Evolutionary conservation across 2,329 filamentous ascomycete genomes (phyloP).

Genomic region (Fusarium circinatum): DNA sequence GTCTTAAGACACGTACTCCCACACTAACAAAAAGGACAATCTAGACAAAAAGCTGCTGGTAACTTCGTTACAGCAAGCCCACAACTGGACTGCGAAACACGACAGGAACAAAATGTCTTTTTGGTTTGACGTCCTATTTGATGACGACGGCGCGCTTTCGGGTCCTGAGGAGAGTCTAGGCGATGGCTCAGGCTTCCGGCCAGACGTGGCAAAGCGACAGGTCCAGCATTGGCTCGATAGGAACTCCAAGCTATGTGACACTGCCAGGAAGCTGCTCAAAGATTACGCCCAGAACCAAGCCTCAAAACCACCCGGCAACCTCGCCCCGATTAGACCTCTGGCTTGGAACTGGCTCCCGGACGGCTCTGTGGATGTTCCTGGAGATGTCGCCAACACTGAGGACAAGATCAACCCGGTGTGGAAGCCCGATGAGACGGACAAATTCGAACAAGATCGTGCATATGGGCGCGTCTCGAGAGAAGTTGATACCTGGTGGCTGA

Average conservation of each 20-base stretch:
- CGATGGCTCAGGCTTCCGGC: constrained; percentile 64
- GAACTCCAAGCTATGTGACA: constrained; percentile 67
- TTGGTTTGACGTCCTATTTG: constrained; percentile 73
- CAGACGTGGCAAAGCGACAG: constrained; percentile 68
- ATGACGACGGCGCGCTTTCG: constrained; percentile 61
- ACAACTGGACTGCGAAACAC: constrained; percentile 76
- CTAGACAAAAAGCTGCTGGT: constrained; percentile 74
- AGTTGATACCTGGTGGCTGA: constrained; percentile 73
- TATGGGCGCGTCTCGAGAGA: constrained; percentile 72
- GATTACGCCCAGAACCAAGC: constrained; percentile 64
- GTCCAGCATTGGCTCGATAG: constrained; percentile 71
- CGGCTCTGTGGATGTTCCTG: constrained; percentile 44
- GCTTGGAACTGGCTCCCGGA: constrained; percentile 67
- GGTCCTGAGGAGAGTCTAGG: constrained; percentile 63
- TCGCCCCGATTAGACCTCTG: constrained; percentile 61
- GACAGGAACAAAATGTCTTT: constrained; percentile 77
- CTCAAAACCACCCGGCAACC: constrained; percentile 60
- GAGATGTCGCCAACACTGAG: constrained; percentile 51
- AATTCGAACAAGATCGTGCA: constrained; percentile 66
- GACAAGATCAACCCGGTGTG: constrained; percentile 60
- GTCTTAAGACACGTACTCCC: neutral
- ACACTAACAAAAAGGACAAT: neutral
- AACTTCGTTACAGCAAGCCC: constrained; percentile 72
- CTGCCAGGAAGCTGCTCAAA: constrained; percentile 63
- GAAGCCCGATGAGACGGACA: constrained; percentile 63